Evolutionary conservation across 1,284 basidiomycete genomes (phyloP), one percentile per base, ranked within the genome.

Genomic region (Tilletia walkeri): DNA sequence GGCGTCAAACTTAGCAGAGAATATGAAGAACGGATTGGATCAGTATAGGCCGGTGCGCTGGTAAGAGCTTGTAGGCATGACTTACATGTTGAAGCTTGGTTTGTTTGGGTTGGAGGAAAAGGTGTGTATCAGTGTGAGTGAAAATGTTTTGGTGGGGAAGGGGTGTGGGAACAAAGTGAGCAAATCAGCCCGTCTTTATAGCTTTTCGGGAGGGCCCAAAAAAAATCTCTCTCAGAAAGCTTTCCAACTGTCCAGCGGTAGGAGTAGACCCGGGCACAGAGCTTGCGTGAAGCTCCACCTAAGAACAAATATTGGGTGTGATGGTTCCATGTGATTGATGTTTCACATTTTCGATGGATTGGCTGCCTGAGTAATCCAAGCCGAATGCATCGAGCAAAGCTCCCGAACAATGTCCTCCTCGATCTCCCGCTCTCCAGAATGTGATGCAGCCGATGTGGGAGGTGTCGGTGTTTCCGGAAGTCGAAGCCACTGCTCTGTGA

Each of bases 331-430:
- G 47, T 49, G 10, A 53, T n/a, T 18, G 30, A 12, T 61, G 56
- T n/a, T 38, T 20, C 39, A 63, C 59, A 63, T 63, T 20, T 38
- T 63, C 18, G 59, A 63, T 39, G 59, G 34, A 38, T 24, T 63
- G 18, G 18, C 34, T 39, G 34, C 59, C 18, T 41, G 36, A 18
- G 18, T 70, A 36, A 88, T 86, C 93, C 94, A 97, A 49, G 80
- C 84, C 10, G 86, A 84, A 84, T 99, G 95, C 76, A 92, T 86
- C 73, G 84, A 85, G 4, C 91, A 88, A 67, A 98, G 85, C 81
- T 92, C 91, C 1, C 80, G 83, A 0, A 98, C 87, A 73, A 99
- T 97, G 71, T 94, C 90, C 82, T 95, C 92, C 83, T 99, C 95
- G 67, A 98, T 95, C 86, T 98, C 84, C 47, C 66, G 20, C 36